phyloP scores from a whole-genome alignment of 768 basidiomycete genomes.

The Suillus occidentalis region DNA sequence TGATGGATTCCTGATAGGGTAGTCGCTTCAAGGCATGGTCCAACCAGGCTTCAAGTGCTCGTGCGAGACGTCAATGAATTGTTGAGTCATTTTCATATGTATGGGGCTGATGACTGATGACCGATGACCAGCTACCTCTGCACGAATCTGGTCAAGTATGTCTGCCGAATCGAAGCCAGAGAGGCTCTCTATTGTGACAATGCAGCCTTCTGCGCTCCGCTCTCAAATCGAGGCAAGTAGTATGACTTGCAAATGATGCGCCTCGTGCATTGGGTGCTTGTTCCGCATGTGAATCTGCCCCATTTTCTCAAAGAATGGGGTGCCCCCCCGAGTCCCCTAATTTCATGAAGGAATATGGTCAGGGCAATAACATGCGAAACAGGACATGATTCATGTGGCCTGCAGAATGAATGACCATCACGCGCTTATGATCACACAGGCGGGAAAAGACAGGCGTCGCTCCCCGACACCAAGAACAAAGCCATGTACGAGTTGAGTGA shows the following conservation, averaged over 20 bases:
- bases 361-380: too few species aligned
- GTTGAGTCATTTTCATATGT: slow-evolving; percentile 1
- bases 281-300: slow-evolving; percentile 25
- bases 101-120: slow-evolving; percentile 20
- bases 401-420: too few species aligned
- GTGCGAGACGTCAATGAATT: slow-evolving; percentile 55
- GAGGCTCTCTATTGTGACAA: slow-evolving; percentile 38
- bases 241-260: slow-evolving; percentile 60
- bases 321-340: slow-evolving; percentile 8
- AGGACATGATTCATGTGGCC: too few species aligned
- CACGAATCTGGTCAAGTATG: slow-evolving; percentile 30
- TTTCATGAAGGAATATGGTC: too few species aligned
- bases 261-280: slow-evolving; percentile 53
- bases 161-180: slow-evolving; percentile 11
- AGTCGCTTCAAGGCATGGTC: slow-evolving; percentile 50
- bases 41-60: slow-evolving; percentile 57
- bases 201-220: slow-evolving; percentile 54
- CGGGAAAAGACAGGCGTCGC: neutral
- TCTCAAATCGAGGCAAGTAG: slow-evolving; percentile 45
- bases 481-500: neutral
- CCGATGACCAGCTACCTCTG: slow-evolving; percentile 33
- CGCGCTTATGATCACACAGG: neutral
- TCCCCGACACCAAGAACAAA: neutral
- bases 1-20: slow-evolving; percentile 42
- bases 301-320: slow-evolving; percentile 34